Base-by-base conservation (phyloP, 148 eudicot genomes). In the Vaccinium vitisidaea region DNA sequence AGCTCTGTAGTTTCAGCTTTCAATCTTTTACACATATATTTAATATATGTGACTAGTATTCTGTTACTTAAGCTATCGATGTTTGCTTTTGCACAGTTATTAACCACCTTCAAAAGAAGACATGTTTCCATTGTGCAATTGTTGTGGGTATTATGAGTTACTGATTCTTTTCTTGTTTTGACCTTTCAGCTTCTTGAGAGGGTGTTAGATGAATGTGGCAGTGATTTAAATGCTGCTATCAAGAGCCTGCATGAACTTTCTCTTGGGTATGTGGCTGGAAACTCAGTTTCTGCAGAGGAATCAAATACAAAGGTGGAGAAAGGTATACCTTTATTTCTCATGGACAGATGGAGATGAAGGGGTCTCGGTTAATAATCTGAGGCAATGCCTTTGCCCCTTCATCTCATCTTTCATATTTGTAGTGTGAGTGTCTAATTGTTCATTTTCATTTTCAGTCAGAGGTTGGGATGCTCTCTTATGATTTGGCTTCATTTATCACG, bases 151-250 rank as follows among this genome's bases (percentile, higher is more conserved):
- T 13, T 80, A 39, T n/a, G 56, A 50, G 80, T 73, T 67, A 50
- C 53, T 80, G 39, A 82, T 65, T 83, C 15, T 25, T 43, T 73
- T 70, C 10, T n/a, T 15, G 4, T 61, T 61, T 52, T 63, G 25
- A 27, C 14, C 48, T 75, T 81, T 82, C 91, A 95, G 98, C 77
- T 90, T 84, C 87, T 95, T 75, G 95, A 92, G 88, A 91, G 85
- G 87, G 93, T 87, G 1, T 84, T 95, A 61, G 93, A 89, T 69
- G 96, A 91, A 88, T 92, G 92, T 63, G 92, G 89, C 78, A 84
- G 88, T 90, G 98, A 95, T 84, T 77, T 95, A 83, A 93, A 92
- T 86, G 86, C 86, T 79, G 98, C 98, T 46, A 90, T 95, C 79
- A 93, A 91, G 89, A 88, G 93, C 83, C 88, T 95, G 86, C 89